These are phyloP conservation scores for Penicillium griseofulvum DNA, from an alignment of 2,329 filamentous ascomycete genomes.

Conservation along the genomic window DNA sequence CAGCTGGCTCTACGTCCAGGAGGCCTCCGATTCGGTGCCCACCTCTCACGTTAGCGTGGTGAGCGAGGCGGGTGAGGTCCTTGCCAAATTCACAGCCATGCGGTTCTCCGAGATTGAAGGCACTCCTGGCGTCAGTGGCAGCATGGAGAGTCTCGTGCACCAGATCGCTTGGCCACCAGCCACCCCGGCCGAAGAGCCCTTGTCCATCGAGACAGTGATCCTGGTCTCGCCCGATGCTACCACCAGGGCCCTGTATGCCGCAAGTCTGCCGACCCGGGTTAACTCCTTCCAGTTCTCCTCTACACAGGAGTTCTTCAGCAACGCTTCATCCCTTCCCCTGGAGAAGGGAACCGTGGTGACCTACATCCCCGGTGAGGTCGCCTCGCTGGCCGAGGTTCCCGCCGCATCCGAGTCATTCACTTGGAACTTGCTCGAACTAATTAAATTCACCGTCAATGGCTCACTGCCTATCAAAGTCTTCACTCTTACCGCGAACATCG, in stretches of 20 bases:
- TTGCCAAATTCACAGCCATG: constrained; percentile 38
- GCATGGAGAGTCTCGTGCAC: constrained; percentile 30
- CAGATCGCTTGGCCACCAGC: constrained; percentile 41
- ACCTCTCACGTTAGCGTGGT: constrained; percentile 12
- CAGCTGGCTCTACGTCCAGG: constrained; percentile 36
- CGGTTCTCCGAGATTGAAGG: constrained; percentile 44
- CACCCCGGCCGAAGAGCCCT: constrained; percentile 31
- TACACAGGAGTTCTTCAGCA: background rate
- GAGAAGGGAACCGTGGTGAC: constrained; percentile 7
- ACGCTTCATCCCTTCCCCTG: background rate
- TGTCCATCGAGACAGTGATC: constrained; percentile 14
- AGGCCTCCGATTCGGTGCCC: constrained; percentile 16
- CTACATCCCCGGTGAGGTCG: constrained; percentile 10
- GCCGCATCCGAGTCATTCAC: background rate
- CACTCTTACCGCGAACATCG: constrained; percentile 28
- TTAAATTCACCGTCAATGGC: constrained; percentile 6
- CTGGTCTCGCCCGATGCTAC: constrained; percentile 4
- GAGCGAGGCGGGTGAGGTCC: constrained; percentile 1
- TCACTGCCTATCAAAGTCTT: constrained; percentile 24
- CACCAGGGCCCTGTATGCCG: background rate
- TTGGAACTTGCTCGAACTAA: constrained; percentile 8
- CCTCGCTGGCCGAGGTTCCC: background rate
- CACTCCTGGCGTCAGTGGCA: constrained; percentile 20
- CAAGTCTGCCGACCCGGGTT: background rate
- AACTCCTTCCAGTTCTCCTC: background rate